Conservation (phyloP, 2,329 filamentous ascomycete species). For the Metarhizium rileyi region DNA sequence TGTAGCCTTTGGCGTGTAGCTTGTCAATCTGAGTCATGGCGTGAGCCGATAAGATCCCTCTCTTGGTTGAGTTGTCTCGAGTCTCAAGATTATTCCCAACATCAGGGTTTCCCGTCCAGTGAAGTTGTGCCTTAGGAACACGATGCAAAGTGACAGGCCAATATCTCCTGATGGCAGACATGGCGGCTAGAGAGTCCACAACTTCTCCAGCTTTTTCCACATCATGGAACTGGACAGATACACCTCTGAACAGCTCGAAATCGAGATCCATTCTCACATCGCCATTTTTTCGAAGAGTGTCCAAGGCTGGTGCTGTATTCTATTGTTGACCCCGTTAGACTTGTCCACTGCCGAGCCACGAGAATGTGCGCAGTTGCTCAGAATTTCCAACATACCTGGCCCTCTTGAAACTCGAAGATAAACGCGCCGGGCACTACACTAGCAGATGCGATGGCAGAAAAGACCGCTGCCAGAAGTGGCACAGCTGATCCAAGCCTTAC, state of each 20-base stretch:
- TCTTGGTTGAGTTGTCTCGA: not conserved
- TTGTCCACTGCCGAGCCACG: not conserved
- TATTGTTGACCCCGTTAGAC: not conserved
- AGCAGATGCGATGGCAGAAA: not conserved
- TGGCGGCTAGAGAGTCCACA: conserved; percentile 18
- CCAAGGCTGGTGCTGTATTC: not conserved
- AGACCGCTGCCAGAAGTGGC: not conserved
- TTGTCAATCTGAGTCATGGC: conserved; percentile 10
- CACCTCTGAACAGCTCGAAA: conserved; percentile 17
- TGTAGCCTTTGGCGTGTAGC: conserved; percentile 8
- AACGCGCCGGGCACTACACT: conserved; percentile 1
- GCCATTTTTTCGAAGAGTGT: not conserved
- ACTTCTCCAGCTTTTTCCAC: conserved; percentile 25
- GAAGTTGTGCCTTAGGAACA: conserved; percentile 6
- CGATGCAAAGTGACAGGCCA: conserved; percentile 17
- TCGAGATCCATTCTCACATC: conserved; percentile 14
- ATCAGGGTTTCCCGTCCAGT: conserved; percentile 6
- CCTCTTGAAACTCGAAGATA: conserved; percentile 4
- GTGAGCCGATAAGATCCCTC: conserved; percentile 8
- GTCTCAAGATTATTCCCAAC: not conserved
- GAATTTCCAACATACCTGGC: not conserved
- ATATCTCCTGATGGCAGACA: conserved; percentile 16
- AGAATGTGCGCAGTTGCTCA: not conserved
- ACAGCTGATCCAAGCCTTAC: not conserved
- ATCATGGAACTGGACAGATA: conserved; percentile 16